phyloP scores from a whole-genome alignment of 169 alveolate genomes.

The Plasmodium ovale region DNA sequence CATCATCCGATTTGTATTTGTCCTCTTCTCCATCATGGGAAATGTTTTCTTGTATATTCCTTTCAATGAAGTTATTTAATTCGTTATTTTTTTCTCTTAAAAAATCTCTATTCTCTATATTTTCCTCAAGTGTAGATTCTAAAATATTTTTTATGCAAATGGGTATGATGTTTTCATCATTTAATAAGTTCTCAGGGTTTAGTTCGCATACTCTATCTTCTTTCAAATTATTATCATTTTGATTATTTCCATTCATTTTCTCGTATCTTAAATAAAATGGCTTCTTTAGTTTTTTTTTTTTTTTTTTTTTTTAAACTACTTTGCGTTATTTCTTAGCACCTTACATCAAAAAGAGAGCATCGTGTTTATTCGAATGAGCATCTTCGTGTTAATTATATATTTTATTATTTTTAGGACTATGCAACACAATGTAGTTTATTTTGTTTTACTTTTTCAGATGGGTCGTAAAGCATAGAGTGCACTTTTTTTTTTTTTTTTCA shows the following conservation, averaged over 20 bases:
- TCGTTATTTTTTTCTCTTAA: slow-evolving; percentile 39
- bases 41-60: slow-evolving; percentile 4
- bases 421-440: too few species aligned
- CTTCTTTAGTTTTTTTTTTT: too few species aligned
- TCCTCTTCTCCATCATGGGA: slow-evolving; percentile 5
- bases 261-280: slow-evolving; percentile 1
- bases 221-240: not conserved
- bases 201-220: slow-evolving; percentile 12
- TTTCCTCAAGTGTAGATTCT: slow-evolving; percentile 39
- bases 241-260: slow-evolving; percentile 30
- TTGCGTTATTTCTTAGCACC: too few species aligned
- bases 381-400: too few species aligned
- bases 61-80: slow-evolving; percentile 48
- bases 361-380: slow-evolving; percentile 9
- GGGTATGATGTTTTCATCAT: slow-evolving; percentile 58
- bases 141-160: slow-evolving; percentile 53
- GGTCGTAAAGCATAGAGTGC: too few species aligned
- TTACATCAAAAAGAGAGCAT: too few species aligned
- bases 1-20: slow-evolving; percentile 12
- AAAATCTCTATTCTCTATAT: slow-evolving; percentile 22
- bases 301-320: not conserved
- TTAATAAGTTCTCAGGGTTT: slow-evolving; percentile 16
- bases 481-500: too few species aligned
- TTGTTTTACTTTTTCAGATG: too few species aligned
- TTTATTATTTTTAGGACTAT: too few species aligned